phyloP scores from a whole-genome alignment of 2,329 filamentous ascomycete species.

The Juglanconis juglandina region DNA sequence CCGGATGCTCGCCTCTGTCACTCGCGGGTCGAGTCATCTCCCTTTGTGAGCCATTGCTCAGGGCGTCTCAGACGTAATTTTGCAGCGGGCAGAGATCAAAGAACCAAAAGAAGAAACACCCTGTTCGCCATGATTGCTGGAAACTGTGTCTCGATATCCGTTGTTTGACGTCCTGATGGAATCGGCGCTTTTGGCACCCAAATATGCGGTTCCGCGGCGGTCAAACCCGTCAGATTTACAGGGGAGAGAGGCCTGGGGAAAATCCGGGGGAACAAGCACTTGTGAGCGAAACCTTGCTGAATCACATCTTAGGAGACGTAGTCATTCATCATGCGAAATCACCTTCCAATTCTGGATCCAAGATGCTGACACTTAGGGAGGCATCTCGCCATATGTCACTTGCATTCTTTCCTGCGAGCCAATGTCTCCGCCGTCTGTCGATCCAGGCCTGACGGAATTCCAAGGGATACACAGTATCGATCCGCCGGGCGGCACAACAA shows the following conservation, averaged over 20 bases:
- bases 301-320: too few species aligned
- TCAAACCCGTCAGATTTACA: not conserved
- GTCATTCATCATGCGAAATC: too few species aligned
- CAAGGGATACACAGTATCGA: not conserved
- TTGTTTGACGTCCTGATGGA: too few species aligned
- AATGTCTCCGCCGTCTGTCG: not conserved
- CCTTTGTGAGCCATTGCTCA: not conserved
- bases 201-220: too few species aligned
- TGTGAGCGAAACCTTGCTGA: not conserved
- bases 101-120: not conserved
- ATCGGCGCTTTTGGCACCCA: too few species aligned
- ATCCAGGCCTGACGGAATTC: not conserved
- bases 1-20: conserved; percentile 1
- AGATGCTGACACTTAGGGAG: too few species aligned
- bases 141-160: not conserved
- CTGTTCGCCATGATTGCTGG: not conserved
- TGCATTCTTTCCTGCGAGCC: not conserved
- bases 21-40: conserved; percentile 2
- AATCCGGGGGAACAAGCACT: not conserved
- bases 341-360: too few species aligned
- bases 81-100: too few species aligned
- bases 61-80: too few species aligned
- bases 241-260: not conserved
- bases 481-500: not conserved
- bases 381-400: not conserved